These are phyloP conservation scores for Yarrowia keelungensis DNA, from an alignment of 805 yeast genomes.

Conservation along the genomic window DNA sequence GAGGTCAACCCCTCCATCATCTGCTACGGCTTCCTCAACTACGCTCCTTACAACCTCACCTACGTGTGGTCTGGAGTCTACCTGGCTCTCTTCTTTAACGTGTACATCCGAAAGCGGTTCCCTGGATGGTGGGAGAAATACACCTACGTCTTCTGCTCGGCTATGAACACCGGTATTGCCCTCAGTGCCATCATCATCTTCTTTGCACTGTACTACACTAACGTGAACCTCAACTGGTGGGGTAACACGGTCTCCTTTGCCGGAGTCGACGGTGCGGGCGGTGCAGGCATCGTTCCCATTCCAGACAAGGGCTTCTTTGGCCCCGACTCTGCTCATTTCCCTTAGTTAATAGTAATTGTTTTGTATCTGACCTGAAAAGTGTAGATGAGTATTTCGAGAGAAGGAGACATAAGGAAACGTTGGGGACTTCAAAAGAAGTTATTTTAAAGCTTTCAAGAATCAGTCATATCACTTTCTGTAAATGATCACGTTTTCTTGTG, in stretches of 20 bases:
- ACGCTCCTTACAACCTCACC: slow-evolving; percentile 55
- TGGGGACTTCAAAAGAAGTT: no score
- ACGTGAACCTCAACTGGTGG: slow-evolving; percentile 56
- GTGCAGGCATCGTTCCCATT: slow-evolving; percentile 9
- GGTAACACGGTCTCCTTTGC: slow-evolving; percentile 53
- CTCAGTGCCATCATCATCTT: slow-evolving; percentile 57
- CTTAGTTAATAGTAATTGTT: slow-evolving; percentile 13
- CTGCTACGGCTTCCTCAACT: slow-evolving; percentile 48
- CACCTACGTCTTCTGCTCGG: slow-evolving; percentile 58
- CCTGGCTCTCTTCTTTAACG: slow-evolving; percentile 53
- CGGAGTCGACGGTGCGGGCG: slow-evolving; percentile 20
- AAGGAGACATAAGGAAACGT: not conserved
- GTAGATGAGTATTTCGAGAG: not conserved
- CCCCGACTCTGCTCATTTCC: slow-evolving; percentile 42
- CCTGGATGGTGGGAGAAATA: slow-evolving; percentile 62
- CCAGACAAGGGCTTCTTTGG: slow-evolving; percentile 21
- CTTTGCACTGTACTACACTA: slow-evolving; percentile 53
- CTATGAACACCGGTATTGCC: slow-evolving; percentile 60
- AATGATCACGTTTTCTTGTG: no score
- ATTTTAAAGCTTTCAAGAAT: no score
- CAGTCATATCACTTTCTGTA: no score
- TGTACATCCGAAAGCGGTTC: slow-evolving; percentile 53
- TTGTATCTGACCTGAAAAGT: no score
- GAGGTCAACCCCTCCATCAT: slow-evolving; percentile 22
- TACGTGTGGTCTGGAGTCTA: slow-evolving; percentile 53